Conservation (phyloP, 139 green algal species). For the Chlamydomonas sphaeroides region DNA sequence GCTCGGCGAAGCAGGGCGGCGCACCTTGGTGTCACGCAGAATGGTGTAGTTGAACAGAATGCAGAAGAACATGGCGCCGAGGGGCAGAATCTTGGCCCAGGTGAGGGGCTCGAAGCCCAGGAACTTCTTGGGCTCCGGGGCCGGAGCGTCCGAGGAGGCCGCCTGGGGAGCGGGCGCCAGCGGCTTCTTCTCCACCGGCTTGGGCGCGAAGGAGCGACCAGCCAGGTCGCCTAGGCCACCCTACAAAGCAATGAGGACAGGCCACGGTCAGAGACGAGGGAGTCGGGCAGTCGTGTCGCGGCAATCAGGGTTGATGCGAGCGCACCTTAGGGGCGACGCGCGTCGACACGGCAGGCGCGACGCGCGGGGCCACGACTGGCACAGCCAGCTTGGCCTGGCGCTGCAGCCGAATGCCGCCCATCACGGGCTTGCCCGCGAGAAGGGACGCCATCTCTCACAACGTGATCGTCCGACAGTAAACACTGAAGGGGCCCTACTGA, state of each 20-base stretch:
- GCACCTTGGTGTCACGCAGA: slow-evolving; percentile 96
- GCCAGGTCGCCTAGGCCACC: slow-evolving; percentile 27
- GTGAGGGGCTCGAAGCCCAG: slow-evolving; percentile 70
- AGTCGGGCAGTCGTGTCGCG: not conserved
- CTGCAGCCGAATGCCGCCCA: slow-evolving; percentile 29
- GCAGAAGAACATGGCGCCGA: slow-evolving; percentile 99
- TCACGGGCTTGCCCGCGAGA: slow-evolving; percentile 19
- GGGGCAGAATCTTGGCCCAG: slow-evolving; percentile 91
- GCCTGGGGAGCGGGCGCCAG: slow-evolving; percentile 35
- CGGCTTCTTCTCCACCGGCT: slow-evolving; percentile 43
- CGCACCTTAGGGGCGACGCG: slow-evolving; percentile 30
- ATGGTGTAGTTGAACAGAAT: slow-evolving; percentile 99
- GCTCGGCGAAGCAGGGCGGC: not conserved
- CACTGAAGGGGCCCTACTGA: not conserved
- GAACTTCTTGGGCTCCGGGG: slow-evolving; percentile 60
- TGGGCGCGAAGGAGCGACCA: slow-evolving; percentile 18
- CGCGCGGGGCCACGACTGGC: slow-evolving; percentile 21
- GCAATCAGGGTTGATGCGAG: not conserved
- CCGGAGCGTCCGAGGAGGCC: slow-evolving; percentile 29
- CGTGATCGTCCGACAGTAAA: not conserved
- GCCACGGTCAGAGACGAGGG: not conserved
- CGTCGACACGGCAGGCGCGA: not conserved
- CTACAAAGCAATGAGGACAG: not conserved
- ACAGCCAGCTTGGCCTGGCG: slow-evolving; percentile 16
- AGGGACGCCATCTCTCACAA: not conserved